Conservation (phyloP, 169 alveolate genomes). For the Plasmodium relictum region DNA sequence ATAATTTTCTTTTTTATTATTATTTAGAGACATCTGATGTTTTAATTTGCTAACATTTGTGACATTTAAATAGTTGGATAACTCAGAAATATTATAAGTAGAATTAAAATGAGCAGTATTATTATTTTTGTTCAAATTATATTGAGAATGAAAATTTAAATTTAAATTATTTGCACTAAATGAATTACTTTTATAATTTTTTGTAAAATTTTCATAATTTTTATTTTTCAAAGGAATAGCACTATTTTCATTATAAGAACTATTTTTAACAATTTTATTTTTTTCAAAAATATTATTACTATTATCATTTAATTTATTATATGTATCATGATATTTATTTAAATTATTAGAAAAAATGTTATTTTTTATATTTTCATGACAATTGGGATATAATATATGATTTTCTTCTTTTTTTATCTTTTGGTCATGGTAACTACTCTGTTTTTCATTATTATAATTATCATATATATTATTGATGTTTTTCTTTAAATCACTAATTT, state of each 20-base stretch:
- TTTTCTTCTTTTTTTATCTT: conserved; percentile 2
- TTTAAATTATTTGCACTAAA: conserved; percentile 41
- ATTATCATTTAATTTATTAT: conserved; percentile 5
- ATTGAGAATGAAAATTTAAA: neutral
- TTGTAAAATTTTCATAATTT: neutral
- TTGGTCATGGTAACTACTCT: neutral
- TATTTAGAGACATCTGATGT: neutral
- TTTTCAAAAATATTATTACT: conserved; percentile 9
- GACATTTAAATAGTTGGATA: neutral
- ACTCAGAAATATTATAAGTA: neutral
- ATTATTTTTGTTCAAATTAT: conserved; percentile 3
- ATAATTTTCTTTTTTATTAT: neutral
- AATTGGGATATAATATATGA: neutral
- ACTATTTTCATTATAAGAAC: conserved; percentile 21
- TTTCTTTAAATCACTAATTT: neutral
- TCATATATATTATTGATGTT: conserved; percentile 1
- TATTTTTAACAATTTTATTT: conserved; percentile 9
- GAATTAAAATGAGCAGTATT: neutral
- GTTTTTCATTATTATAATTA: neutral
- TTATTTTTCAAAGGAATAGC: conserved; percentile 13
- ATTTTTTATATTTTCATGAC: conserved; percentile 4
- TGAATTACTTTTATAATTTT: conserved; percentile 39
- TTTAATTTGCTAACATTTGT: neutral
- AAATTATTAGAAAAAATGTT: neutral
- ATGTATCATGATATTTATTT: conserved; percentile 30